Percentiles rank a stretch among this genome's conserved stretches.
Evolutionary conservation across 768 basidiomycete genomes (phyloP).

Genomic region (Lactarius trivialis): DNA sequence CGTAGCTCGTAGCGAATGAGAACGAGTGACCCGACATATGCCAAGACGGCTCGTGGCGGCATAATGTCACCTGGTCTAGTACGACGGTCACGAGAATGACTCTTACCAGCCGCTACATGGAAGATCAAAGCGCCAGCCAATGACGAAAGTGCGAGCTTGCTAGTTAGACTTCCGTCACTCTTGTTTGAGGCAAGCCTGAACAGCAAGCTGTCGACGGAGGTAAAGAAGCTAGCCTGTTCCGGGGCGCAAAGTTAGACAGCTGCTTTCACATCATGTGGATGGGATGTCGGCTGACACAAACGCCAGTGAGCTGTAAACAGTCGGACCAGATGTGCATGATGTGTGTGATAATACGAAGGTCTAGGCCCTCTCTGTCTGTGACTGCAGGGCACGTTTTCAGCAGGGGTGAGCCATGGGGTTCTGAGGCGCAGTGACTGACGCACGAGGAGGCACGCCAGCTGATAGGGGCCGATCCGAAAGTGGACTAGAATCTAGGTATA

Average conservation of each 20-base stretch:
- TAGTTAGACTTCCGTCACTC: neutral
- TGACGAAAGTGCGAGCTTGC: conserved; percentile 8
- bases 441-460: neutral
- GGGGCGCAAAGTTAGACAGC: neutral
- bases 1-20: conserved; percentile 17
- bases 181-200: neutral
- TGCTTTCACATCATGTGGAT: neutral
- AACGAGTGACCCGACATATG: conserved; percentile 16
- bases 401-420: too few relatives aligned
- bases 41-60: conserved; percentile 13
- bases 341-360: conserved; percentile 2
- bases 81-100: neutral
- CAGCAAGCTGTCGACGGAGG: conserved; percentile 16
- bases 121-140: conserved; percentile 21
- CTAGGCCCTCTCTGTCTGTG: neutral
- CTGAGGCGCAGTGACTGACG: neutral
- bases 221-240: conserved; percentile 21
- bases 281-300: conserved; percentile 7
- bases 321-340: conserved; percentile 17
- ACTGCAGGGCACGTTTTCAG: neutral
- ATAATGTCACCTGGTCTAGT: neutral
- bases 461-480: neutral
- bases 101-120: conserved; percentile 21
- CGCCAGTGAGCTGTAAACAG: conserved; percentile 16
- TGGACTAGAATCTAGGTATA: neutral